phyloP scores from a whole-genome alignment of 2,329 filamentous ascomycete genomes.

The Fusarium drepaniforme region DNA sequence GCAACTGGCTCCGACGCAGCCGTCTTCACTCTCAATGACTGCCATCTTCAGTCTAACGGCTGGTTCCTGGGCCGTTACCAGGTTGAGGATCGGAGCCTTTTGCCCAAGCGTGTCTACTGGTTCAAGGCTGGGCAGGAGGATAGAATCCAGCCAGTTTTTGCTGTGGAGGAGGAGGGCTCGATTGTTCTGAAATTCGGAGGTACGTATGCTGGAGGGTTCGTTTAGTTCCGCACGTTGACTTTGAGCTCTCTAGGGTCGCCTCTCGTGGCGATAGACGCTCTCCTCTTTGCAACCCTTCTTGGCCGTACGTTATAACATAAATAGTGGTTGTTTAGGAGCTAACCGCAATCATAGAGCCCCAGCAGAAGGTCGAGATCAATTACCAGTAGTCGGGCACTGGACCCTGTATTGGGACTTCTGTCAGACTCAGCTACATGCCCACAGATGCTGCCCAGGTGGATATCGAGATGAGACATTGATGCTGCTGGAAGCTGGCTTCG shows the following conservation, averaged over 20 bases:
- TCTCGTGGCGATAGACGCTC: background rate
- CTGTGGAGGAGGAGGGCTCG: background rate
- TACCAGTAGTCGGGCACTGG: background rate
- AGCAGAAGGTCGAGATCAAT: background rate
- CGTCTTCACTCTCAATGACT: slow-evolving; percentile 9
- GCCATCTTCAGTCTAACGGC: background rate
- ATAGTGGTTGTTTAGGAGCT: background rate
- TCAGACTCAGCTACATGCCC: background rate
- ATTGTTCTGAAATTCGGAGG: slow-evolving; percentile 10
- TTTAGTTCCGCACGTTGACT: background rate
- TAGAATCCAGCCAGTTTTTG: background rate
- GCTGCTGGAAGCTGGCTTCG: background rate
- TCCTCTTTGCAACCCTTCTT: background rate
- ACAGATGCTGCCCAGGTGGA: background rate
- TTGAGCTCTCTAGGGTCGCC: background rate
- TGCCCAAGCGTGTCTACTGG: slow-evolving; percentile 21
- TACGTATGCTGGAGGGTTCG: background rate
- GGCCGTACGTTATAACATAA: background rate
- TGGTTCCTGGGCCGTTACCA: slow-evolving; percentile 14
- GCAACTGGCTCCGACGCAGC: background rate
- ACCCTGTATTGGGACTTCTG: background rate
- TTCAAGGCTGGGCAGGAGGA: accelerated
- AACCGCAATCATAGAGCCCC: background rate
- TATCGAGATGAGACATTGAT: background rate
- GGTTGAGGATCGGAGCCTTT: slow-evolving; percentile 6